Percentiles rank a stretch among this genome's conserved stretches.
phyloP scores from a whole-genome alignment of 2,329 filamentous ascomycete genomes.

The Diaporthe amygdali region DNA sequence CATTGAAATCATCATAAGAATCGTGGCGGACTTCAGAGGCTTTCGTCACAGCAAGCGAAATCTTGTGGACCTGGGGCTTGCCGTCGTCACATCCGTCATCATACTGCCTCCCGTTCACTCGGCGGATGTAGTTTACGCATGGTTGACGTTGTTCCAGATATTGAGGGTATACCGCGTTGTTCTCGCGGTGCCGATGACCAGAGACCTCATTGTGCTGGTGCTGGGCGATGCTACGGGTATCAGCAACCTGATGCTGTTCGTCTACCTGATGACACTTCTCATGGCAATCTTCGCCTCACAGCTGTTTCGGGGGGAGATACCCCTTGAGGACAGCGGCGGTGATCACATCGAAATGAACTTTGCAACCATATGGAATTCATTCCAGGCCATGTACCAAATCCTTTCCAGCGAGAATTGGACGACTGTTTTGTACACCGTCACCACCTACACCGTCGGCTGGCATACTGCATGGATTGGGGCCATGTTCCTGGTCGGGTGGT shows the following conservation, averaged over 20 bases:
- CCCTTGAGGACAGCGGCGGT: conserved; percentile 64
- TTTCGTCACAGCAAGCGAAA: conserved; percentile 81
- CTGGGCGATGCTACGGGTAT: conserved; percentile 92
- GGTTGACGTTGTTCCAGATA: conserved; percentile 93
- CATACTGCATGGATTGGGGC: conserved; percentile 92
- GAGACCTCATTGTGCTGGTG: conserved; percentile 85
- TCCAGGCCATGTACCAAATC: conserved; percentile 97
- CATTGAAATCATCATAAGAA: conserved; percentile 81
- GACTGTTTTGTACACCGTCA: conserved; percentile 80
- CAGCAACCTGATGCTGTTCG: conserved; percentile 91
- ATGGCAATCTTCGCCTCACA: conserved; percentile 93
- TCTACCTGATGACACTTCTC: conserved; percentile 93
- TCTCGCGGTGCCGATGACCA: conserved; percentile 83
- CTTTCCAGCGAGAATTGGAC: conserved; percentile 98
- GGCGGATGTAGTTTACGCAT: conserved; percentile 77
- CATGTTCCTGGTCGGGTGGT: conserved; percentile 92
- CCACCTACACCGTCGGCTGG: conserved; percentile 66
- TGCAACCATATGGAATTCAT: conserved; percentile 91
- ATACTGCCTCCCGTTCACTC: conserved; percentile 80
- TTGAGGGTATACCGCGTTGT: conserved; percentile 91
- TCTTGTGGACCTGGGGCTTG: conserved; percentile 79
- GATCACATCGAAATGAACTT: conserved; percentile 76
- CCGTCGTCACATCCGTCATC: conserved; percentile 82
- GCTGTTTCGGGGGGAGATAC: conserved; percentile 87
- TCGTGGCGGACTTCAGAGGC: conserved; percentile 77